phyloP scores from a whole-genome alignment of 225 moss, liverwort and hornwort genomes.

The Sphagnum contortum region DNA sequence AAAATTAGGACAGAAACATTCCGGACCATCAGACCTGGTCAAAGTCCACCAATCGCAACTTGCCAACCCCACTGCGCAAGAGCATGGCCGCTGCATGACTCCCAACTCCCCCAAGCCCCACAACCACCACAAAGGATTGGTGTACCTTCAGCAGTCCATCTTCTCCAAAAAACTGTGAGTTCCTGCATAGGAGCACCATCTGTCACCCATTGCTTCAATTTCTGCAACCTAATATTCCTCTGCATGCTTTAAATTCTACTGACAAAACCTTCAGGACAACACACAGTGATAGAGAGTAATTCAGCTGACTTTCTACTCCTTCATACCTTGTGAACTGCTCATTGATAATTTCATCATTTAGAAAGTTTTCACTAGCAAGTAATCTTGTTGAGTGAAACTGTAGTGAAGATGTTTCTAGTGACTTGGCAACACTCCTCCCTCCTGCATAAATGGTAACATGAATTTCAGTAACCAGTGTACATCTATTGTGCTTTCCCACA shows the following conservation, averaged over 20 bases:
- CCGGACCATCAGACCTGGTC: slow-evolving; percentile 62
- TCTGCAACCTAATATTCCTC: not conserved
- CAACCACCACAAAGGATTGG: slow-evolving; percentile 77
- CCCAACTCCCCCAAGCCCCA: slow-evolving; percentile 96
- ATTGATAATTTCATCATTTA: slow-evolving; percentile 70
- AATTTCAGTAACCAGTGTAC: too few species aligned
- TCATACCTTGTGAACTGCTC: slow-evolving; percentile 95
- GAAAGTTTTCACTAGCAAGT: slow-evolving; percentile 41
- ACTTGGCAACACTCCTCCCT: slow-evolving; percentile 13
- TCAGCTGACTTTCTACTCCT: not conserved
- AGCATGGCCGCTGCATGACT: slow-evolving; percentile 99
- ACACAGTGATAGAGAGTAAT: not conserved
- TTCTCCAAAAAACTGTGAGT: slow-evolving; percentile 87
- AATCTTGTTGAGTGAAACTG: slow-evolving; percentile 26
- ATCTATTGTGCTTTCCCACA: too few species aligned
- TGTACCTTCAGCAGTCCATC: slow-evolving; percentile 91
- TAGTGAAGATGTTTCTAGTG: slow-evolving; percentile 15
- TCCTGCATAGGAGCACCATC: slow-evolving; percentile 34
- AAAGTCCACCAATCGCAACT: slow-evolving; percentile 93
- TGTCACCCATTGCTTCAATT: not conserved
- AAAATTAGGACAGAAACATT: not conserved
- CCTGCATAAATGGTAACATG: too few species aligned
- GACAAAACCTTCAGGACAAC: not conserved
- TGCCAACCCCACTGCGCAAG: slow-evolving; percentile 85
- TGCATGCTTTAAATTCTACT: slow-evolving; percentile 2